Evolutionary conservation across 306 rosid species (phyloP).

Genomic region (Cicer judaicum): DNA sequence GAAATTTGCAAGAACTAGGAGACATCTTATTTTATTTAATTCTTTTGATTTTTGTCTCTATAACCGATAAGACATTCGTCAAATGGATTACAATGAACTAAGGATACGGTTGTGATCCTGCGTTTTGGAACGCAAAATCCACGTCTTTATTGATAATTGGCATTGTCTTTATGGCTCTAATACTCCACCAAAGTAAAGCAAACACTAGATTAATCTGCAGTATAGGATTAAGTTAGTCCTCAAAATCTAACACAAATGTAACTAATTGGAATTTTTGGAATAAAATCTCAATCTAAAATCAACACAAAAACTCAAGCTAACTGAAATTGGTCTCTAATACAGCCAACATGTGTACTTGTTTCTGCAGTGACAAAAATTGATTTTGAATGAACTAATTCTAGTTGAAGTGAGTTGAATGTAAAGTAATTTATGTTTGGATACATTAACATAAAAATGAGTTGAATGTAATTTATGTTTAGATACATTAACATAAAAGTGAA

Average conservation of each 20-base stretch:
- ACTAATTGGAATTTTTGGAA: neutral
- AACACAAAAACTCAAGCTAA: conserved; percentile 34
- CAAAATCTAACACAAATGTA: conserved; percentile 14
- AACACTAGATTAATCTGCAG: conserved; percentile 49
- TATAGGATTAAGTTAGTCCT: conserved; percentile 40
- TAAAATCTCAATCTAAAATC: conserved; percentile 4
- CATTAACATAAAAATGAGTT: no score
- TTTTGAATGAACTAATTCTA: no score
- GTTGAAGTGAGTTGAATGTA: no score
- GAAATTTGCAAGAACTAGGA: conserved; percentile 34
- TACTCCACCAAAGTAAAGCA: conserved; percentile 41
- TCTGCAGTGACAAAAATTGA: no score
- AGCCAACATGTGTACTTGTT: neutral
- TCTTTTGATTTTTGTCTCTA: neutral
- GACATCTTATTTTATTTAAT: neutral
- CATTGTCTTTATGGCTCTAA: conserved; percentile 60
- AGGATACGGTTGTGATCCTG: conserved; percentile 93
- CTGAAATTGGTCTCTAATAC: neutral
- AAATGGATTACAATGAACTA: conserved; percentile 13
- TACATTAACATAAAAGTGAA: no score
- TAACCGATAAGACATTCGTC: conserved; percentile 22
- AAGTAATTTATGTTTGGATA: no score
- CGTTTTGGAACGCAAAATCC: conserved; percentile 76
- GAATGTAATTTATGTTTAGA: no score
- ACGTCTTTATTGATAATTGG: conserved; percentile 68